Evolutionary conservation across 768 basidiomycete species (phyloP).

Genomic region (Lactarius quietus): DNA sequence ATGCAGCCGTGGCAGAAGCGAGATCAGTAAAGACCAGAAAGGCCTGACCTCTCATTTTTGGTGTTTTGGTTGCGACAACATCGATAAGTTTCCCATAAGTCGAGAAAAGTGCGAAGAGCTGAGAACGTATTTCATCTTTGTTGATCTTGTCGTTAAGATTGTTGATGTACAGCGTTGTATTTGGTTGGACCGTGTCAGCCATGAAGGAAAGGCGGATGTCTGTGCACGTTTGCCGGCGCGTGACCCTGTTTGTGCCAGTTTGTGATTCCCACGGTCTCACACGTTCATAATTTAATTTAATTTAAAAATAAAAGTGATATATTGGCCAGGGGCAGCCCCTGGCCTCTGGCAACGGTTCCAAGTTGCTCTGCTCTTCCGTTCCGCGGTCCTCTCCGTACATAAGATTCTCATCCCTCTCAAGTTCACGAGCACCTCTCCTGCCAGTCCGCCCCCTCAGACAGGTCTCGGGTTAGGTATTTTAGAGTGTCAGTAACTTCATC

Average conservation of each 20-base stretch:
- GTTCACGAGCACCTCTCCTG: neutral
- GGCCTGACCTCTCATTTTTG: constrained; percentile 89
- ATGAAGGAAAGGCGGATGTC: constrained; percentile 28
- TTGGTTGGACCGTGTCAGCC: constrained; percentile 62
- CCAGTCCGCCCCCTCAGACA: neutral
- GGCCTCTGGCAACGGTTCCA: neutral
- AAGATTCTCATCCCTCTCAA: neutral
- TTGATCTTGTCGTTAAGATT: constrained; percentile 92
- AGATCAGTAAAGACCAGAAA: constrained; percentile 96
- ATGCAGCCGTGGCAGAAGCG: constrained; percentile 83
- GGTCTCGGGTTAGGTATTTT: neutral
- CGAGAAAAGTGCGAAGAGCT: constrained; percentile 86
- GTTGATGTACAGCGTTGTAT: constrained; percentile 85
- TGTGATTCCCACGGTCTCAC: constrained; percentile 2
- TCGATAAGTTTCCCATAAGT: constrained; percentile 94
- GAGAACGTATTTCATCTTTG: constrained; percentile 80
- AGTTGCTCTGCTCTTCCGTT: neutral
- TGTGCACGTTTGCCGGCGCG: constrained; percentile 20
- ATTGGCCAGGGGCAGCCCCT: neutral
- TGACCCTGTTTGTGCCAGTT: neutral
- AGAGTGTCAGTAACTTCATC: neutral
- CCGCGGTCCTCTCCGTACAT: neutral
- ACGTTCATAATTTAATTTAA: constrained; percentile 7
- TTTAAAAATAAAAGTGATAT: neutral
- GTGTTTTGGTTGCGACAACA: constrained; percentile 81